Percentiles rank a stretch among this genome's conserved stretches.
Conservation (phyloP, 257 asterid species). For the Fraxinus pennsylvanica region DNA sequence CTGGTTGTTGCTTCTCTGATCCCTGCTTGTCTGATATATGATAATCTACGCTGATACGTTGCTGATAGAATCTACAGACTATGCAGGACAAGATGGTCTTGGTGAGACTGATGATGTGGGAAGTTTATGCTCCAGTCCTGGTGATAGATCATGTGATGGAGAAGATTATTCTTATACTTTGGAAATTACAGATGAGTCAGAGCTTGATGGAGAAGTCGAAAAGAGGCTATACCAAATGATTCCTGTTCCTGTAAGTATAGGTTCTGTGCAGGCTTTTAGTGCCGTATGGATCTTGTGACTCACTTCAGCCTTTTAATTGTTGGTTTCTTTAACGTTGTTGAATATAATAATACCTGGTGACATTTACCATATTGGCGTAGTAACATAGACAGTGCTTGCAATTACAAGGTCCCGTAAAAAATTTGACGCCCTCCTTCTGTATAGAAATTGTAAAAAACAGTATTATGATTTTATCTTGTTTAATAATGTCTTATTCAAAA, state of each 20-base stretch:
- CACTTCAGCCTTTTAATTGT: not conserved
- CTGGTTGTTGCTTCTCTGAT: constrained; percentile 38
- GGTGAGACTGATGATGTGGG: constrained; percentile 55
- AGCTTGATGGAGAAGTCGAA: constrained; percentile 87
- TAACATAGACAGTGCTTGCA: not conserved
- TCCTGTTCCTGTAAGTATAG: constrained; percentile 73
- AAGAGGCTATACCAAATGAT: constrained; percentile 78
- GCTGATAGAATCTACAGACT: constrained; percentile 25
- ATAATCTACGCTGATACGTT: constrained; percentile 22
- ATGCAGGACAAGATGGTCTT: constrained; percentile 49
- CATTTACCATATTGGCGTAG: not conserved
- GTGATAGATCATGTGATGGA: constrained; percentile 63
- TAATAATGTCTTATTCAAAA: not conserved
- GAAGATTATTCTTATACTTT: constrained; percentile 55
- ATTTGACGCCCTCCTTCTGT: not conserved
- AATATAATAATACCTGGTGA: not conserved
- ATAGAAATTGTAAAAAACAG: not conserved
- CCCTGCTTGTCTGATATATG: constrained; percentile 17
- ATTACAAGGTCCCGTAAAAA: not conserved
- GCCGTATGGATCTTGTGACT: not conserved
- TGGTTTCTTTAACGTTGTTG: not conserved
- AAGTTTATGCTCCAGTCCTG: constrained; percentile 74
- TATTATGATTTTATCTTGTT: not conserved
- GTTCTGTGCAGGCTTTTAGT: not conserved
- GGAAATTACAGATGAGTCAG: constrained; percentile 80